Base-by-base conservation (phyloP, 495 filamentous ascomycete genomes). In the Penicillium ucsense region DNA sequence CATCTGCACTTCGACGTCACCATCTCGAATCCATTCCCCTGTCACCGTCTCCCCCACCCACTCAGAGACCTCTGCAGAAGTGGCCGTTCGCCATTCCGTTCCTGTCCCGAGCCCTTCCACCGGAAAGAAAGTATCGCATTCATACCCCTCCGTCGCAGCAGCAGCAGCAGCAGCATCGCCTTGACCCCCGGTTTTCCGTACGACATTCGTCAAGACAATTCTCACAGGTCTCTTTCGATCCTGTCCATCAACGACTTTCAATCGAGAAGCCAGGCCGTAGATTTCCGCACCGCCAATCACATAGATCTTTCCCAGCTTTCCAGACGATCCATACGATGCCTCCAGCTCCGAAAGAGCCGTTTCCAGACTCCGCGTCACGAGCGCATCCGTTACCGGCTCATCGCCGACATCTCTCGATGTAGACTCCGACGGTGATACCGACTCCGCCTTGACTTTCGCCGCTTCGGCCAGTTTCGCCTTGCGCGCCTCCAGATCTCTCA, bases 241-340 rank as follows among this genome's bases (percentile, higher is more conserved):
- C 48, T 60, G 30, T 31, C 31, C 42, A 34, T 2, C 43, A 29
- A 20, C 41, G 31, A 11, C 27, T 31, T 40, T 7, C 54, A 76
- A 55, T 46, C 50, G 49, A 65, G 96, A 65, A 49, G 86, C 84
- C 30, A 78, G 72, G 10, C 55, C 70, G 62, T 97, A 98, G 30
- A 98, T 79, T 71, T 91, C 82, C 55, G 79, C 83, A 2, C 92
- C 92, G 3, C 92, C 92, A 61, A 98, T 96, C 0, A 97, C 76
- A 65, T 86, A 98, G 0, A 87, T 73, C 53, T 77, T 75, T 2
- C 67, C 70, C 41, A 72, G 31, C n/a, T 37, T 45, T 9, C 51
- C 56, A 41, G 50, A 41, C 12, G 33, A 30, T 27, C 48, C 60
- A 50, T 56, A 61, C 45, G 47, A 32, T 31, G 32, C 43, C 30